These are phyloP conservation scores for Helianthus annuus DNA, from an alignment of 129 eudicot species.

Conservation along the genomic window DNA sequence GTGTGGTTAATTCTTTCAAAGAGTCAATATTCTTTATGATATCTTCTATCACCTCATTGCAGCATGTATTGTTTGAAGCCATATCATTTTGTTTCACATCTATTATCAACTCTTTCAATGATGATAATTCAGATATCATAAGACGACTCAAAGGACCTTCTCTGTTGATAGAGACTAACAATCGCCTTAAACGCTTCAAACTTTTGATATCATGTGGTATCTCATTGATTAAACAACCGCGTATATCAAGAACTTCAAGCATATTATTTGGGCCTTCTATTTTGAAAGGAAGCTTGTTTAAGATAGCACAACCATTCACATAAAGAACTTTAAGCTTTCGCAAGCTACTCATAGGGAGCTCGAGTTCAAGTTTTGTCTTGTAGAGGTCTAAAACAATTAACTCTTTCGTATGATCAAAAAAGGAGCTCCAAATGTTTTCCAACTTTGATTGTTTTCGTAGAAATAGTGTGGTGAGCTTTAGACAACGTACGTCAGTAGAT, in stretches of 20 bases:
- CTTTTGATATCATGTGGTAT: not conserved
- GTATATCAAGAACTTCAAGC: constrained; percentile 22
- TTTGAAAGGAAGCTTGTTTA: not conserved
- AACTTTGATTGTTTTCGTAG: not conserved
- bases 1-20: not conserved
- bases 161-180: not conserved
- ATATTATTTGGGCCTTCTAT: not conserved
- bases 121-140: not conserved
- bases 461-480: constrained; percentile 10
- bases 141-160: not conserved
- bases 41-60: not conserved
- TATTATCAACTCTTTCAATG: constrained; percentile 13
- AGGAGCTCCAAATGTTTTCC: not conserved
- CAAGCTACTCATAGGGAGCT: not conserved
- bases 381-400: not conserved
- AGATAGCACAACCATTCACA: not conserved
- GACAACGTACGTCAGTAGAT: not conserved
- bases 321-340: not conserved
- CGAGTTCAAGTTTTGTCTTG: not conserved
- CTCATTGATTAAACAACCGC: not conserved
- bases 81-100: not conserved
- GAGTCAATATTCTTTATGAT: not conserved
- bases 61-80: not conserved
- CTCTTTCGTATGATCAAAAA: not conserved
- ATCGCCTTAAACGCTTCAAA: not conserved